Evolutionary conservation across 345 rosid genomes (phyloP), one percentile per base, ranked within the genome.

Genomic region (Euphorbia pulcherrima): DNA sequence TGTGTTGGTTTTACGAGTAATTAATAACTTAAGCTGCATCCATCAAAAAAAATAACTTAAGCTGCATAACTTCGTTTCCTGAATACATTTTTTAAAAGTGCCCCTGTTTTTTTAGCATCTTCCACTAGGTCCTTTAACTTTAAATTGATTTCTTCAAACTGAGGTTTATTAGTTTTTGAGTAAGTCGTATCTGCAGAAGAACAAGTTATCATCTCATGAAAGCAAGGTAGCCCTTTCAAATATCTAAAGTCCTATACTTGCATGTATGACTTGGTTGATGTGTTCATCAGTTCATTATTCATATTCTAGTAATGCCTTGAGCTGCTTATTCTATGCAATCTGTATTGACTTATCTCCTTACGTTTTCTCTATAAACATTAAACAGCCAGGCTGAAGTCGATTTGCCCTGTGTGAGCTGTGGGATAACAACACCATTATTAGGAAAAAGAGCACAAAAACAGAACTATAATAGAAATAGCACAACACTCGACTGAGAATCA

Each of bases 361-460:
- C 64, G 8, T 57, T 65, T 44, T 69, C 56, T 63, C 12, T 57
- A 23, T 71, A 56, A 37, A n/a, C n/a, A n/a, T n/a, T 71, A 56
- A 37, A 64, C 92, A 87, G 96, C 57, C 52, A 41, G 62, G 87
- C 86, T 56, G 86, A 79, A 48, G 62, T 77, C 26, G 70, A 93
- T 56, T 81, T 88, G 66, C 91, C 86, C 53, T 88, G 70, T 74
- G 79, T 74, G 71, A 68, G 80, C 40, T 86, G 94, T 56, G 90
- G 86, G 79, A 63, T 90, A 71, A 84, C 84, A 44, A 70, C 90
- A 41, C 76, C 83, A n/a, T n/a, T n/a, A n/a, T n/a, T n/a, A n/a
- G n/a, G n/a, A n/a, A n/a, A n/a, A n/a, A n/a, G n/a, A n/a, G n/a
- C n/a, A n/a, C n/a, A n/a, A n/a, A n/a, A n/a, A n/a, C n/a, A n/a